A percentile compares a stretch with the other conserved stretches of the same genome.
Evolutionary conservation across 345 rosid genomes (phyloP).

Genomic region (Brassica incana): DNA sequence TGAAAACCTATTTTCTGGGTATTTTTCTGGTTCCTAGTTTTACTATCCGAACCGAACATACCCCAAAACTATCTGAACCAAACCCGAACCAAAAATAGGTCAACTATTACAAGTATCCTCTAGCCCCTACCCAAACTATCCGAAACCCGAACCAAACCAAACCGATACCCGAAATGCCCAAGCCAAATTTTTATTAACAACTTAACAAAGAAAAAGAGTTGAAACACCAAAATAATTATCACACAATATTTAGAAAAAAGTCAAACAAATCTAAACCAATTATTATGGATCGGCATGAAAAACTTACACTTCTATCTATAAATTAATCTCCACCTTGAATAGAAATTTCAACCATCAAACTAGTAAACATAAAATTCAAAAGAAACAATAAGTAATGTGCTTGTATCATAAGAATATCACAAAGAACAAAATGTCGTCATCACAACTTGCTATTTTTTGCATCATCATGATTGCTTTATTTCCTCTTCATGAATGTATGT

Average conservation of each 20-base stretch:
- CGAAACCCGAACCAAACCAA: too few species aligned
- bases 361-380: too few species aligned
- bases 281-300: not conserved
- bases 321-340: not conserved
- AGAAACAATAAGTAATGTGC: not conserved
- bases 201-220: not conserved
- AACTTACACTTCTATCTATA: not conserved
- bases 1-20: too few species aligned
- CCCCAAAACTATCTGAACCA: too few species aligned
- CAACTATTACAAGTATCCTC: too few species aligned
- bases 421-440: not conserved
- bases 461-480: not conserved
- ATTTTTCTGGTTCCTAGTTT: too few species aligned
- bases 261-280: not conserved
- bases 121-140: too few species aligned
- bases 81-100: too few species aligned
- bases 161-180: too few species aligned
- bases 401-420: not conserved
- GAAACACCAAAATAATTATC: not conserved
- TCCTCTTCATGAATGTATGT: not conserved
- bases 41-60: too few species aligned
- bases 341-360: not conserved
- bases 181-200: too few species aligned
- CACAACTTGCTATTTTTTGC: not conserved
- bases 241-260: not conserved